Evolutionary conservation across 2,329 filamentous ascomycete species (phyloP).

Genomic region (Beauveria sp.): DNA sequence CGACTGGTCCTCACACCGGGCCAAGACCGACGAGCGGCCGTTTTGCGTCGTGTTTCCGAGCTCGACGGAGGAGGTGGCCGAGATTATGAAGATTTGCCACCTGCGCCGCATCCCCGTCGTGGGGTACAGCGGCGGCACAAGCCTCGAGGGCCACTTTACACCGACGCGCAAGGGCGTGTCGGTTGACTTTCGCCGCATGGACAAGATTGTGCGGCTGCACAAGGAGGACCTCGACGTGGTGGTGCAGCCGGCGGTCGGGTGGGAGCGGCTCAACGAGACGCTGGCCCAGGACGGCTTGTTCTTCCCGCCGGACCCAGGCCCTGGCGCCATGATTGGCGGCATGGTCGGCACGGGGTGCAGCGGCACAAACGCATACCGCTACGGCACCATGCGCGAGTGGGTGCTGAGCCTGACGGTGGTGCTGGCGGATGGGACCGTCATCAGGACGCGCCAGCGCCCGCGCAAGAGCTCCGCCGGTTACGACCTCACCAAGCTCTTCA

Average conservation of each 20-base stretch:
- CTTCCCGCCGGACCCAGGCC: constrained; percentile 87
- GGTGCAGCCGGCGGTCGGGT: constrained; percentile 75
- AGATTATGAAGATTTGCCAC: constrained; percentile 84
- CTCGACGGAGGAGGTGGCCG: constrained; percentile 75
- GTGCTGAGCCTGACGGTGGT: constrained; percentile 81
- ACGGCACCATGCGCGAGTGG: constrained; percentile 94
- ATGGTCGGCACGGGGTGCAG: constrained; percentile 69
- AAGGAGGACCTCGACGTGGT: constrained; percentile 69
- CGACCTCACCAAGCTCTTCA: constrained; percentile 81
- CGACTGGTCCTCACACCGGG: constrained; percentile 54
- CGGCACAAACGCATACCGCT: constrained; percentile 85
- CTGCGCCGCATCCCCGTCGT: constrained; percentile 73
- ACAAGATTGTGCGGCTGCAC: constrained; percentile 69
- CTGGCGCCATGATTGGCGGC: constrained; percentile 85
- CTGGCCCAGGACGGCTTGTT: constrained; percentile 69
- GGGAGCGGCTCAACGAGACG: constrained; percentile 77
- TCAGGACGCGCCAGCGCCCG: constrained; percentile 82
- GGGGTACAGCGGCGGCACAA: constrained; percentile 80
- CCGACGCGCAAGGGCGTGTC: constrained; percentile 77
- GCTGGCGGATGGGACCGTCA: constrained; percentile 79
- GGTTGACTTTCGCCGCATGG: constrained; percentile 80
- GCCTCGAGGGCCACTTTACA: constrained; percentile 81
- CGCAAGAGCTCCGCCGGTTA: constrained; percentile 89
- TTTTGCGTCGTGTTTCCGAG: constrained; percentile 70
- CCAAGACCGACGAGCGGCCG: constrained; percentile 39